These are phyloP conservation scores for Blastomyces percursus DNA, from an alignment of 2,329 filamentous ascomycete species.

Conservation along the genomic window DNA sequence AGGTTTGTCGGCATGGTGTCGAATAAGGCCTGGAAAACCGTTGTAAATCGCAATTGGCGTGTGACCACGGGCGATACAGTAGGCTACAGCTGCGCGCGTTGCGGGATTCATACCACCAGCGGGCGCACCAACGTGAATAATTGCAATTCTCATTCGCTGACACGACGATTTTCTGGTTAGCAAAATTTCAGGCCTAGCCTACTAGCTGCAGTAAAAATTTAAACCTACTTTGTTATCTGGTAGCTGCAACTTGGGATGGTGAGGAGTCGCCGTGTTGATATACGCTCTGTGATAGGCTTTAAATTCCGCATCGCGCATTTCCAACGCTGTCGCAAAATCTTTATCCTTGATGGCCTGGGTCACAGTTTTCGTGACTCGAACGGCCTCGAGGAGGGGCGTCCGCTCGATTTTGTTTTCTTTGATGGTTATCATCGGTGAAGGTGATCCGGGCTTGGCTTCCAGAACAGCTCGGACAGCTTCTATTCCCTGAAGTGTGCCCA, in stretches of 20 bases:
- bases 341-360: conserved; percentile 69
- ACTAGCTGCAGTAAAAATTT: neutral
- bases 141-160: conserved; percentile 81
- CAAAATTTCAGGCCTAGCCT: neutral
- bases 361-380: conserved; percentile 74
- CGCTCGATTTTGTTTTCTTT: conserved; percentile 96
- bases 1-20: conserved; percentile 78
- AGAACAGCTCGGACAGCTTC: conserved; percentile 88
- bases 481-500: conserved; percentile 84
- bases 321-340: conserved; percentile 81
- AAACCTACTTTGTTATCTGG: conserved; percentile 56
- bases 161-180: neutral
- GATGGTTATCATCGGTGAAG: conserved; percentile 90
- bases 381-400: conserved; percentile 79
- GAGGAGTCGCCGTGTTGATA: conserved; percentile 76
- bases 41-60: conserved; percentile 90
- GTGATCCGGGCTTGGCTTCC: conserved; percentile 76
- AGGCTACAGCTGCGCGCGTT: conserved; percentile 82
- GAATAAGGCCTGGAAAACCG: conserved; percentile 87
- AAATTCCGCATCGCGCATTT: conserved; percentile 83
- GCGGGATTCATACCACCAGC: conserved; percentile 98
- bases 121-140: conserved; percentile 92
- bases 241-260: conserved; percentile 57
- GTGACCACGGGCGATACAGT: conserved; percentile 86
- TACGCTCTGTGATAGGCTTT: conserved; percentile 85